Evolutionary conservation across 2,329 filamentous ascomycete genomes (phyloP).

Genomic region (Pyrenochaeta sp.): DNA sequence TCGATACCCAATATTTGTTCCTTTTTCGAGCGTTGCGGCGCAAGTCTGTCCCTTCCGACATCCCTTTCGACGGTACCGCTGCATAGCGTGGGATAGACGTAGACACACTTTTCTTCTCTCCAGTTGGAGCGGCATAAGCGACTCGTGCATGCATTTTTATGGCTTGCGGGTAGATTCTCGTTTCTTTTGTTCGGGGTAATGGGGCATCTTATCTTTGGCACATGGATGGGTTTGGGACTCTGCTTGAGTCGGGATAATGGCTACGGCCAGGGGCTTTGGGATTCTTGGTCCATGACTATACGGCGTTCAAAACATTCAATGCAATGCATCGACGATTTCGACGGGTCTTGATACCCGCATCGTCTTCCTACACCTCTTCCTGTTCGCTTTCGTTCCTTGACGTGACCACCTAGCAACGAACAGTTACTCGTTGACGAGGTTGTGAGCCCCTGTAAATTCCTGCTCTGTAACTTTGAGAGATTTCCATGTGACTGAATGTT

Average conservation of each 20-base stretch:
- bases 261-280: slow-evolving; percentile 1
- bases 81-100: slow-evolving; percentile 4
- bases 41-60: background rate
- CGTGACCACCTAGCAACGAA: no score
- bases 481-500: no score
- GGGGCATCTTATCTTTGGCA: no score
- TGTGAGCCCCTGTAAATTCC: no score
- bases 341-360: background rate
- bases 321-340: background rate
- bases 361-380: background rate
- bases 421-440: background rate
- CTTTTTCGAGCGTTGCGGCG: background rate
- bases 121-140: slow-evolving; percentile 1
- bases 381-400: no score
- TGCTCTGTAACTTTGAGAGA: no score
- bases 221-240: background rate
- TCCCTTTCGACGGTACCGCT: background rate
- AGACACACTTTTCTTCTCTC: background rate
- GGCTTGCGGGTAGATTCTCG: slow-evolving; percentile 4
- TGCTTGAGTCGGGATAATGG: background rate
- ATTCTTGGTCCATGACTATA: background rate
- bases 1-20: background rate
- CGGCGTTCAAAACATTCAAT: slow-evolving; percentile 1
- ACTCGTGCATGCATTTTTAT: slow-evolving; percentile 5
- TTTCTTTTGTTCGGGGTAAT: background rate